These are phyloP conservation scores for Phanerochaete carnosa DNA, from an alignment of 768 basidiomycete genomes.

Conservation along the genomic window DNA sequence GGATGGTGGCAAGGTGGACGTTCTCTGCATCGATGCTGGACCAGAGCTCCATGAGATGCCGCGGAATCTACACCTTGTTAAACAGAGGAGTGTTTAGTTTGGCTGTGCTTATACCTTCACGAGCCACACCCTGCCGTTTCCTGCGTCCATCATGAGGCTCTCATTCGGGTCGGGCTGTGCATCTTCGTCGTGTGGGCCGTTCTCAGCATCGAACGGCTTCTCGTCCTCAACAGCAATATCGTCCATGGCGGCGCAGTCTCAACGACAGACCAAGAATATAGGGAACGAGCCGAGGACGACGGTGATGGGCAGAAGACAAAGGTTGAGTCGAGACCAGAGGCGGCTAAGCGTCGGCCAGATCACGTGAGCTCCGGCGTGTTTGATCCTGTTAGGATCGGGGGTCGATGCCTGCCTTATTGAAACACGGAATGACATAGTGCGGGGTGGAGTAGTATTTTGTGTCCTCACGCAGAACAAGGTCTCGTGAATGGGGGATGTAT, in stretches of 20 bases:
- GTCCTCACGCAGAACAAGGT: not conserved
- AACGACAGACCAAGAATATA: not conserved
- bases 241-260: conserved; percentile 11
- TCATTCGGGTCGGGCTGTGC: conserved; percentile 78
- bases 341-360: not conserved
- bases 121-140: conserved; percentile 76
- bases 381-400: not conserved
- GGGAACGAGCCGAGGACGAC: not conserved
- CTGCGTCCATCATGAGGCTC: conserved; percentile 72
- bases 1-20: conserved; percentile 78
- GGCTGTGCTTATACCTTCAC: conserved; percentile 61
- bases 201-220: conserved; percentile 64
- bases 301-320: not conserved
- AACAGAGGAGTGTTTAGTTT: not conserved
- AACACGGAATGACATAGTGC: not conserved
- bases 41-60: conserved; percentile 86
- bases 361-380: not conserved
- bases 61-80: conserved; percentile 60
- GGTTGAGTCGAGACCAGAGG: not conserved
- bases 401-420: not conserved
- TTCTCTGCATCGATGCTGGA: conserved; percentile 69
- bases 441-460: not conserved
- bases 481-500: conserved; percentile 13
- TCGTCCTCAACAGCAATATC: conserved; percentile 47
- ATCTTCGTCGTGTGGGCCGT: conserved; percentile 50